Conservation (phyloP, 108 stramenopile species). For the Fragilariopsis cylindrus region DNA sequence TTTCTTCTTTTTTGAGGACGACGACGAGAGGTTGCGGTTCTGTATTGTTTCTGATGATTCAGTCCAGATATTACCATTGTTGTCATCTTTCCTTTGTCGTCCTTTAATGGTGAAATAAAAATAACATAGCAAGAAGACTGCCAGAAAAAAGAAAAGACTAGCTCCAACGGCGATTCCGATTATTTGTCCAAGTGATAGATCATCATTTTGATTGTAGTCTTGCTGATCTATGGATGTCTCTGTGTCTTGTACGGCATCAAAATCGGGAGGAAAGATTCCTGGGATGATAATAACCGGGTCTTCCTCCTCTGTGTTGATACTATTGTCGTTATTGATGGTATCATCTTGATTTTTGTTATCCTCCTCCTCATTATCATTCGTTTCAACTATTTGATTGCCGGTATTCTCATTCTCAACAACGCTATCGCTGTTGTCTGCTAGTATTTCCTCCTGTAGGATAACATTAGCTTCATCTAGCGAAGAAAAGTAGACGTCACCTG, state of each 20-base stretch:
- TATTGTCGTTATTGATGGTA: background rate
- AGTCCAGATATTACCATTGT: background rate
- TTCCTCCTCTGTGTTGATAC: background rate
- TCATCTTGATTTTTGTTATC: background rate
- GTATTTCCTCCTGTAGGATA: background rate
- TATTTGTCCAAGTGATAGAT: conserved; percentile 24
- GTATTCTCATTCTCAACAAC: background rate
- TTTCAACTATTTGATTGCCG: background rate
- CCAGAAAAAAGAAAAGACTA: conserved; percentile 12
- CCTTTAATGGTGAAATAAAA: background rate
- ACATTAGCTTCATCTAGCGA: background rate
- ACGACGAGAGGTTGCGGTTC: background rate
- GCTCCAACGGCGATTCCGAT: conserved; percentile 22
- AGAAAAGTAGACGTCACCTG: background rate
- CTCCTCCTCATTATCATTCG: background rate
- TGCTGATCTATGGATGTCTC: background rate
- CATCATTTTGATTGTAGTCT: background rate
- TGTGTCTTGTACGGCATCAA: too few relatives aligned
- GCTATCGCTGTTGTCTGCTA: background rate
- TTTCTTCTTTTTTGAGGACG: conserved; percentile 4
- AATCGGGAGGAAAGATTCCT: too few relatives aligned
- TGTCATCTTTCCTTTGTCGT: background rate
- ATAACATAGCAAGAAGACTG: background rate
- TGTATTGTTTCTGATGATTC: background rate
- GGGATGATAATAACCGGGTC: background rate